Percentiles rank a stretch among this genome's conserved stretches.
Evolutionary conservation across 192 early-diverging fungal species (phyloP).

Genomic region (Podila clonocystis): DNA sequence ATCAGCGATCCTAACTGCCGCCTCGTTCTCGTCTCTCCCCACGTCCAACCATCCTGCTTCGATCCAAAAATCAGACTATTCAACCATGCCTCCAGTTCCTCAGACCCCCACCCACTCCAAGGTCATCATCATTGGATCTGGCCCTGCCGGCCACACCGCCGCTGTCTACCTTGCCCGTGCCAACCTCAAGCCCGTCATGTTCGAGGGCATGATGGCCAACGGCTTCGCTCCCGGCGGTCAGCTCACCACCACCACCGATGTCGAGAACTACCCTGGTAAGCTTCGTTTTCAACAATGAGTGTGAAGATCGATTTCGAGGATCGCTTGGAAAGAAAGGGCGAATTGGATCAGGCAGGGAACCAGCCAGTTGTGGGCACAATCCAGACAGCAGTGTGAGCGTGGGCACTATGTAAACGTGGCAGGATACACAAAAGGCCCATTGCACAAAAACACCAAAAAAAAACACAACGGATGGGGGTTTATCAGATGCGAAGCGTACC

Average conservation of each 20-base stretch:
- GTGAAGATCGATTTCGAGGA: background rate
- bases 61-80: slow-evolving; percentile 12
- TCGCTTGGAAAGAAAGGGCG: too few relatives aligned
- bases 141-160: slow-evolving; percentile 97
- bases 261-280: slow-evolving; percentile 91
- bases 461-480: too few relatives aligned
- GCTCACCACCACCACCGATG: slow-evolving; percentile 96
- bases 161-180: slow-evolving; percentile 96
- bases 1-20: slow-evolving; percentile 43
- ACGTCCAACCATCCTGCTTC: background rate
- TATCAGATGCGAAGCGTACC: too few relatives aligned
- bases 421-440: too few relatives aligned
- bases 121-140: slow-evolving; percentile 87
- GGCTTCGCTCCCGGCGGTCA: slow-evolving; percentile 72
- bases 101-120: slow-evolving; percentile 56
- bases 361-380: too few relatives aligned
- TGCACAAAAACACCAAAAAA: too few relatives aligned
- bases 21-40: slow-evolving; percentile 16
- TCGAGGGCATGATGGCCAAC: slow-evolving; percentile 96
- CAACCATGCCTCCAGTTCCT: slow-evolving; percentile 43
- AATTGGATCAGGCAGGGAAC: too few relatives aligned
- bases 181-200: slow-evolving; percentile 92
- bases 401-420: too few relatives aligned
- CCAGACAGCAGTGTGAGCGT: too few relatives aligned
- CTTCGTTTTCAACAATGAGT: background rate